These are phyloP conservation scores for Cucurbitaria berberidis DNA, from an alignment of 2,329 filamentous ascomycete genomes.

Conservation along the genomic window DNA sequence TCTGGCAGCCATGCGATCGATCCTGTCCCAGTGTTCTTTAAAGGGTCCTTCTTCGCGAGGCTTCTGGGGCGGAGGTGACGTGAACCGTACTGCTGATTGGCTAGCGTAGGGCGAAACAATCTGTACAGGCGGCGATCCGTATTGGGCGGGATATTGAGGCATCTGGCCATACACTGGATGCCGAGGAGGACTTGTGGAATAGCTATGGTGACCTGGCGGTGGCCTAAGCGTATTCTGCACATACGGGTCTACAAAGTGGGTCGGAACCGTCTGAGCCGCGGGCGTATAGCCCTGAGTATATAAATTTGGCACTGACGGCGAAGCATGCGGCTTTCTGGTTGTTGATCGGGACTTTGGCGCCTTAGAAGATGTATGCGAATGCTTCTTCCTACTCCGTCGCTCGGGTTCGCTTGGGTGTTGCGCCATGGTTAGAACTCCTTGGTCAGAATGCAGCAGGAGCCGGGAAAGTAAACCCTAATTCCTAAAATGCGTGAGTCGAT, in stretches of 20 bases:
- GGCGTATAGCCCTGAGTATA: conserved; percentile 23
- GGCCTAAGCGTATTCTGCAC: conserved; percentile 6
- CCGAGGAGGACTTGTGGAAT: conserved; percentile 21
- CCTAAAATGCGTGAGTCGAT: neutral
- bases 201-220: conserved; percentile 11
- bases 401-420: conserved; percentile 17
- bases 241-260: conserved; percentile 13
- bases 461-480: neutral
- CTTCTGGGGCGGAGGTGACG: conserved; percentile 24
- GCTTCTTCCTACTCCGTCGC: conserved; percentile 30
- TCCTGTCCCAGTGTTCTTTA: conserved; percentile 37
- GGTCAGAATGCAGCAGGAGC: neutral
- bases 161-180: conserved; percentile 28
- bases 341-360: conserved; percentile 18
- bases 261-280: conserved; percentile 17
- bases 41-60: conserved; percentile 28
- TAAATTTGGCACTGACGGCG: conserved; percentile 17
- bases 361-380: conserved; percentile 22
- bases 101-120: conserved; percentile 22
- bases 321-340: conserved; percentile 18
- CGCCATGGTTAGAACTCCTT: conserved; percentile 18
- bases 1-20: conserved; percentile 38
- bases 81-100: conserved; percentile 29
- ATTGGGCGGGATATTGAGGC: conserved; percentile 14
- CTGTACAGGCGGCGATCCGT: conserved; percentile 18